Evolutionary conservation across 78 protist genomes (phyloP), one percentile per base, ranked within the genome.

Genomic region (Guillardia theta): DNA sequence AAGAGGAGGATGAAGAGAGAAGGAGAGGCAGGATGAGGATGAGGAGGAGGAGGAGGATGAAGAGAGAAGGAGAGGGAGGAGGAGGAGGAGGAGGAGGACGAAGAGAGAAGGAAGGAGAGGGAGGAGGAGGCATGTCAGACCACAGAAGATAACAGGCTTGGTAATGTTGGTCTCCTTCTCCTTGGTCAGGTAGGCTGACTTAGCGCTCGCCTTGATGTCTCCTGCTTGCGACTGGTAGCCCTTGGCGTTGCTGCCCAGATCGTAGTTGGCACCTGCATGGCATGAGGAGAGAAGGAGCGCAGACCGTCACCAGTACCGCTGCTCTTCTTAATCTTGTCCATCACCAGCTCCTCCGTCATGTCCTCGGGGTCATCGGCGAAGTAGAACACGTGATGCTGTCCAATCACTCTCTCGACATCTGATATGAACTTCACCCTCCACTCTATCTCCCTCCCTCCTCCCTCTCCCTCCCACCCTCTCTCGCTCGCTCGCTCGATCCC

Each of bases 381-480:
- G 90, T 43, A 78, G 48, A 78, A 78, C 43, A 78, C 90, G 90
- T 78, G 90, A 30, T 78, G 90, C 90, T 78, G 90, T 8, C 90
- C 90, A 18, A 78, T 36, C n/a, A 78, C 44, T 30, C 24, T 37
- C 33, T 78, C 90, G 33, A 78, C 39, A 8, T 78, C 87, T 70
- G 87, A 64, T 30, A n/a, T n/a, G n/a, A n/a, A n/a, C n/a, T n/a
- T n/a, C n/a, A n/a, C n/a, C n/a, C n/a, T n/a, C n/a, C n/a, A n/a
- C n/a, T n/a, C n/a, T n/a, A n/a, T n/a, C n/a, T n/a, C n/a, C n/a
- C n/a, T n/a, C n/a, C n/a, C n/a, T n/a, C n/a, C n/a, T n/a, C n/a
- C n/a, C n/a, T n/a, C n/a, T n/a, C n/a, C n/a, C n/a, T n/a, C n/a
- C n/a, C n/a, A n/a, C n/a, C n/a, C n/a, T n/a, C n/a, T n/a, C n/a